These are phyloP conservation scores for Saccharomycopsis hybrid DNA, from an alignment of 1,139 yeast species.

Conservation along the genomic window DNA sequence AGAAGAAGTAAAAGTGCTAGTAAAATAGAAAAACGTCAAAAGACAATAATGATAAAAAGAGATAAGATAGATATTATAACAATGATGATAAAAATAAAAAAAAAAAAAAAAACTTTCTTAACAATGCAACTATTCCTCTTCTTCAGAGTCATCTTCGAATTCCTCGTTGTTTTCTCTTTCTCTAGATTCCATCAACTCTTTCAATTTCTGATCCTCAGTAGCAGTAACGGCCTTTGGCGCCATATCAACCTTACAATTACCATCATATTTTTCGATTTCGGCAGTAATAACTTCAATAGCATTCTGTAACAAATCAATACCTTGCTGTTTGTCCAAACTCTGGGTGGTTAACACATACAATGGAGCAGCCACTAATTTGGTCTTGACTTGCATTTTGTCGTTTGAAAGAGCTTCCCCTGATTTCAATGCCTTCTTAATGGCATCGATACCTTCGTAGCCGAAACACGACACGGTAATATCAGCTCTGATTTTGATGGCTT, in stretches of 20 bases:
- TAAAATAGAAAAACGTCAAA: too few species aligned
- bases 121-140: too few species aligned
- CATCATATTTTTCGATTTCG: slow-evolving; percentile 69
- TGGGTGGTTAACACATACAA: slow-evolving; percentile 89
- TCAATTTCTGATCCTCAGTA: slow-evolving; percentile 95
- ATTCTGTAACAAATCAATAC: slow-evolving; percentile 67
- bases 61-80: too few species aligned
- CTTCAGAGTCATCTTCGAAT: slow-evolving; percentile 56
- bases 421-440: slow-evolving; percentile 80
- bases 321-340: slow-evolving; percentile 86
- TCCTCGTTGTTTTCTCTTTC: slow-evolving; percentile 63
- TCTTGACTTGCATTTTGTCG: slow-evolving; percentile 81
- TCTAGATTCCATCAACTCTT: slow-evolving; percentile 79
- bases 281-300: slow-evolving; percentile 74
- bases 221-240: slow-evolving; percentile 99
- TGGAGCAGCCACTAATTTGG: slow-evolving; percentile 96
- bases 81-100: too few species aligned
- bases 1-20: too few species aligned
- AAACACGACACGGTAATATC: slow-evolving; percentile 97
- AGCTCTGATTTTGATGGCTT: slow-evolving; percentile 95
- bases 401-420: slow-evolving; percentile 84
- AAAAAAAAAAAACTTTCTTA: too few species aligned
- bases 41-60: too few species aligned
- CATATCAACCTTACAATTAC: slow-evolving; percentile 90
- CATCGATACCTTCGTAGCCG: slow-evolving; percentile 96